These are phyloP conservation scores for Ganoderma resinaceum DNA, from an alignment of 1,284 basidiomycete species.

Conservation along the genomic window DNA sequence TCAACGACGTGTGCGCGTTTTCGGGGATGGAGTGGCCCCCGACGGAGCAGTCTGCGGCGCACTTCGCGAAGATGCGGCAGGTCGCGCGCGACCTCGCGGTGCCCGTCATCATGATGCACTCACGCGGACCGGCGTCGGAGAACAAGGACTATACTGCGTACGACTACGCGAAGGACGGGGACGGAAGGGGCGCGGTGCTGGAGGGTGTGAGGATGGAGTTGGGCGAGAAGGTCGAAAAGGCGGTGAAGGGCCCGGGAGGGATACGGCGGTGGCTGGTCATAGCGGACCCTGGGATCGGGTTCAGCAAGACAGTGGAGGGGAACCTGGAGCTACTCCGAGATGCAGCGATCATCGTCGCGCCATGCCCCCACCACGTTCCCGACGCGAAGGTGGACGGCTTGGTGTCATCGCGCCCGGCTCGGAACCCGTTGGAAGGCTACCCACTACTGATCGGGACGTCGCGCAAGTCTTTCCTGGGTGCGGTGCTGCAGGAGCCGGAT, in stretches of 20 bases:
- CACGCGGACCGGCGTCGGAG: conserved; percentile 79
- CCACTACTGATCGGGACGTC: conserved; percentile 84
- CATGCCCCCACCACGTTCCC: conserved; percentile 39
- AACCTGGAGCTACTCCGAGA: conserved; percentile 77
- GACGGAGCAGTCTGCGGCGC: conserved; percentile 42
- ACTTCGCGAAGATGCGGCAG: conserved; percentile 67
- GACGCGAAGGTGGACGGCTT: conserved; percentile 6
- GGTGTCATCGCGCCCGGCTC: conserved; percentile 16
- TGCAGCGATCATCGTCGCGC: conserved; percentile 55
- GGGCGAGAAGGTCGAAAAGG: conserved; percentile 67
- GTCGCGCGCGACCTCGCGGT: conserved; percentile 68
- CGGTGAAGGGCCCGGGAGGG: conserved; percentile 78
- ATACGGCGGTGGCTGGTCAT: conserved; percentile 91
- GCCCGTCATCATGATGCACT: conserved; percentile 94
- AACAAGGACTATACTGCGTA: conserved; percentile 74
- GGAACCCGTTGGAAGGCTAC: conserved; percentile 67
- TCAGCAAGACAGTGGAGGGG: conserved; percentile 86
- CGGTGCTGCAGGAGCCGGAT: conserved; percentile 56
- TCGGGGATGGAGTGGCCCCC: conserved; percentile 66
- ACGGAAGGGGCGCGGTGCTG: conserved; percentile 58
- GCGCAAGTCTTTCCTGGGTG: conserved; percentile 85
- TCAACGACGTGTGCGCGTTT: conserved; percentile 94
- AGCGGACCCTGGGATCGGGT: conserved; percentile 94
- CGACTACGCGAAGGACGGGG: conserved; percentile 41
- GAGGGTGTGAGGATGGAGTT: conserved; percentile 81